These are phyloP conservation scores for Urostyla sp. DNA, from an alignment of 73 alveolate species.

Conservation along the genomic window DNA sequence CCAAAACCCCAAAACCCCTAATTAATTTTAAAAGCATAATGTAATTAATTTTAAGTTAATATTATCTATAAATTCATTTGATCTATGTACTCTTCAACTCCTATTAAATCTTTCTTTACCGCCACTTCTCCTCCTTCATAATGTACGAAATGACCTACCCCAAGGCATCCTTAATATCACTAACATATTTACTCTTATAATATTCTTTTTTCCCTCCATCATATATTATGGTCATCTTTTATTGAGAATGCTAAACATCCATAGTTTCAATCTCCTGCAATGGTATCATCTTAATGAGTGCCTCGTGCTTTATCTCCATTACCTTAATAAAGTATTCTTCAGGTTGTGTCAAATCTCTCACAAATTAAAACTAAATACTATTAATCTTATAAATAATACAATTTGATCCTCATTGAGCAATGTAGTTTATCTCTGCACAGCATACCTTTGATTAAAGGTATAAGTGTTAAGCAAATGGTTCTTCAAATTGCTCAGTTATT, in stretches of 20 bases:
- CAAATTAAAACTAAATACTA: background rate
- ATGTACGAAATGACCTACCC: background rate
- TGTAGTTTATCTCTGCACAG: slow-evolving; percentile 17
- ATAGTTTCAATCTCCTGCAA: slow-evolving; percentile 42
- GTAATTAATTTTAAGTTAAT: too few species aligned
- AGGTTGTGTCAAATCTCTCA: slow-evolving; percentile 8
- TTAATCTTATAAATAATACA: background rate
- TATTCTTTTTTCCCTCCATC: slow-evolving; percentile 9
- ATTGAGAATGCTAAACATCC: slow-evolving; percentile 12
- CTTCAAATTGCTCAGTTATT: slow-evolving; percentile 23
- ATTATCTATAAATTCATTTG: too few species aligned
- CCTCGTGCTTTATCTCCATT: slow-evolving; percentile 42
- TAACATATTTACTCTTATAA: slow-evolving; percentile 37
- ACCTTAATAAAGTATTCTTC: slow-evolving; percentile 39
- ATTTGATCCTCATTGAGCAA: slow-evolving; percentile 18
- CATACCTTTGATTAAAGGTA: slow-evolving; percentile 12
- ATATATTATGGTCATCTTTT: background rate
- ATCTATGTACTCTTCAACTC: too few species aligned
- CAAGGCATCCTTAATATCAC: slow-evolving; percentile 46
- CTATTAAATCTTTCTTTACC: too few species aligned
- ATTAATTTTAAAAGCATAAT: too few species aligned
- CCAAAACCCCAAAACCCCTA: too few species aligned
- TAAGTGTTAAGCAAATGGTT: slow-evolving; percentile 33
- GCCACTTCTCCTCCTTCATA: slow-evolving; percentile 39
- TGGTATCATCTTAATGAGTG: too few species aligned